phyloP scores from a whole-genome alignment of 495 filamentous ascomycete species.

The Hypoxylon fuscum region DNA sequence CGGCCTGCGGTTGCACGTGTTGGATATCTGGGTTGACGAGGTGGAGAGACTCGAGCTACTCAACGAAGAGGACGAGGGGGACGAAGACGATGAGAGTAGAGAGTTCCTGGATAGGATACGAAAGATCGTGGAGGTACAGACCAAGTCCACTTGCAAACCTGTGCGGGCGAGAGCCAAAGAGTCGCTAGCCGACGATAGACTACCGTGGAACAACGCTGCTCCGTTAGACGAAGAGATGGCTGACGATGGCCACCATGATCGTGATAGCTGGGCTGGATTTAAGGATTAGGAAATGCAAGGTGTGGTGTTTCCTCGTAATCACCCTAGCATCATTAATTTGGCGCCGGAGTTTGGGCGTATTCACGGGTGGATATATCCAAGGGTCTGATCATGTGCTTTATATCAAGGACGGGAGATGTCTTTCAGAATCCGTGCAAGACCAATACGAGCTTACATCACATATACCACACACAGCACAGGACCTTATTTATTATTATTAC shows the following conservation, averaged over 20 bases:
- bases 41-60: constrained; percentile 72
- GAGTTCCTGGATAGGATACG: constrained; percentile 49
- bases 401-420: not conserved
- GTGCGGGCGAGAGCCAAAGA: constrained; percentile 77
- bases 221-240: constrained; percentile 47
- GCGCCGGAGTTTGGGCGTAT: constrained; percentile 23
- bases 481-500: too few relatives aligned
- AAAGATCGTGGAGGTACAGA: constrained; percentile 50
- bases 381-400: too few relatives aligned
- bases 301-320: not conserved
- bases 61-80: constrained; percentile 50
- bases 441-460: not conserved
- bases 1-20: constrained; percentile 84
- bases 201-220: constrained; percentile 59
- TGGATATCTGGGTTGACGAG: constrained; percentile 93
- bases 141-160: constrained; percentile 70
- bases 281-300: constrained; percentile 56
- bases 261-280: constrained; percentile 78
- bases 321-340: not conserved
- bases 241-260: constrained; percentile 54
- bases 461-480: not conserved
- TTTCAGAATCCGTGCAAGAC: not conserved
- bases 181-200: constrained; percentile 76
- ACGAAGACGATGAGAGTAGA: constrained; percentile 52
- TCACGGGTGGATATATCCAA: constrained; percentile 4